Conservation (phyloP, 2,329 filamentous ascomycete species). For the Diplodia mutila region DNA sequence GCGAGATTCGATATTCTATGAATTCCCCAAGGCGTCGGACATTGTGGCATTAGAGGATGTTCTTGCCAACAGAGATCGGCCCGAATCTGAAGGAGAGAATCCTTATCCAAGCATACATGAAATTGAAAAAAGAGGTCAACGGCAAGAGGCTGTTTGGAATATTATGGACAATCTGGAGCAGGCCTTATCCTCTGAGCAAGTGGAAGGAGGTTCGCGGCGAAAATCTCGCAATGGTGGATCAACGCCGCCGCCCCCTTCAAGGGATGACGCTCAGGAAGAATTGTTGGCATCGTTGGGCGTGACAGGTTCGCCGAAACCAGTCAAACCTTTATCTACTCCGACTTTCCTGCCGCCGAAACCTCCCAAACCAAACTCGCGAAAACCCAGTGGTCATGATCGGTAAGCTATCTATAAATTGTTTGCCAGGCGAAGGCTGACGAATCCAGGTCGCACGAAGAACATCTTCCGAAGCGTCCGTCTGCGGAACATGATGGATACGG, state of each 20-base stretch:
- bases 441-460: neutral
- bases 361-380: neutral
- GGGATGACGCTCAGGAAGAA: constrained; percentile 40
- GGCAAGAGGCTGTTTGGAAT: constrained; percentile 41
- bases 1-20: constrained; percentile 54
- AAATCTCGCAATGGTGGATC: constrained; percentile 8
- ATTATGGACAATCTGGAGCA: constrained; percentile 47
- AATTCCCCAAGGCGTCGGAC: constrained; percentile 47
- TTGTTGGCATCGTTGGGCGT: constrained; percentile 43
- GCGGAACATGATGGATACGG: neutral
- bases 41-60: constrained; percentile 50
- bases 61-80: constrained; percentile 45
- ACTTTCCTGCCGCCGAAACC: constrained; percentile 1
- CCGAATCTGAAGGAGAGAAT: constrained; percentile 37
- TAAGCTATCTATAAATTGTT: neutral
- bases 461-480: neutral
- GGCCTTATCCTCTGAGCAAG: constrained; percentile 36
- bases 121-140: constrained; percentile 26
- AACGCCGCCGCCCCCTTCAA: constrained; percentile 6
- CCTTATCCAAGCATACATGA: constrained; percentile 38
- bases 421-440: neutral
- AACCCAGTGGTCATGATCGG: constrained; percentile 3
- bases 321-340: constrained; percentile 1
- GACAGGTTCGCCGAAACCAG: constrained; percentile 42
- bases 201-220: constrained; percentile 18